A percentile compares a stretch with the other conserved stretches of the same genome.
Conservation (phyloP, 192 early-diverging fungal species). For the Chytriomyces sp. region DNA sequence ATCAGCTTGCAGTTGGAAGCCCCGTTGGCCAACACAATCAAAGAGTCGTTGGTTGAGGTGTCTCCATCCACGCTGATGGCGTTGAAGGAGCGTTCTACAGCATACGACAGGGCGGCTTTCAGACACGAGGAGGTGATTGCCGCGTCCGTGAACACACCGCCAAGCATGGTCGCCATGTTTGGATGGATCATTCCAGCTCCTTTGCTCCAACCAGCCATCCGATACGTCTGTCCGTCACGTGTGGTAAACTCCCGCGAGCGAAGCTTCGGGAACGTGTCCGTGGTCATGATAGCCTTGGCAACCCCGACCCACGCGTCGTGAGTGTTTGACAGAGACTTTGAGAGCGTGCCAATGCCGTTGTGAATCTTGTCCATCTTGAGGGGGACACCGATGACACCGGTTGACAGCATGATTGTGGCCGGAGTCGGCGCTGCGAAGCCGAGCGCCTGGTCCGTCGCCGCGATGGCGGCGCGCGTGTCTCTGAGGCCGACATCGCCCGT, state of each 20-base stretch:
- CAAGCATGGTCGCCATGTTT: slow-evolving; percentile 95
- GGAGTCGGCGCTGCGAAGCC: slow-evolving; percentile 37
- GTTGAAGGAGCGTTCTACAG: slow-evolving; percentile 92
- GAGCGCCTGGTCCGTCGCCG: slow-evolving; percentile 58
- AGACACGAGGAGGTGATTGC: slow-evolving; percentile 65
- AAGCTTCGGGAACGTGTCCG: slow-evolving; percentile 96
- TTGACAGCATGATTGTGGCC: slow-evolving; percentile 83
- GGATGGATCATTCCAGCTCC: slow-evolving; percentile 99
- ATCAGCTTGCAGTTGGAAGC: slow-evolving; percentile 48
- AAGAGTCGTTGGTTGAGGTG: slow-evolving; percentile 96
- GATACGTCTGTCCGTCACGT: slow-evolving; percentile 50
- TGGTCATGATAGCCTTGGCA: slow-evolving; percentile 93
- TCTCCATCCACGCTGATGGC: slow-evolving; percentile 95
- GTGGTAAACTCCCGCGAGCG: slow-evolving; percentile 30
- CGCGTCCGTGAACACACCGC: slow-evolving; percentile 84
- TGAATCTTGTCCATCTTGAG: slow-evolving; percentile 82
- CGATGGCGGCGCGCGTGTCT: slow-evolving; percentile 74
- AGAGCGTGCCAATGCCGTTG: slow-evolving; percentile 58
- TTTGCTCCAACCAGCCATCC: slow-evolving; percentile 94
- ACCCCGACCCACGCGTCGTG: slow-evolving; percentile 81
- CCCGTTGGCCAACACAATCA: slow-evolving; percentile 87
- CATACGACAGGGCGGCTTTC: slow-evolving; percentile 72
- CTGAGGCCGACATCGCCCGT: slow-evolving; percentile 82
- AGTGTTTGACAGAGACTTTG: slow-evolving; percentile 39
- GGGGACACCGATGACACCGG: slow-evolving; percentile 94